Evolutionary conservation across 192 early-diverging fungal species (phyloP), one percentile per base, ranked within the genome.

Genomic region (Gorgonomyces haynaldii): DNA sequence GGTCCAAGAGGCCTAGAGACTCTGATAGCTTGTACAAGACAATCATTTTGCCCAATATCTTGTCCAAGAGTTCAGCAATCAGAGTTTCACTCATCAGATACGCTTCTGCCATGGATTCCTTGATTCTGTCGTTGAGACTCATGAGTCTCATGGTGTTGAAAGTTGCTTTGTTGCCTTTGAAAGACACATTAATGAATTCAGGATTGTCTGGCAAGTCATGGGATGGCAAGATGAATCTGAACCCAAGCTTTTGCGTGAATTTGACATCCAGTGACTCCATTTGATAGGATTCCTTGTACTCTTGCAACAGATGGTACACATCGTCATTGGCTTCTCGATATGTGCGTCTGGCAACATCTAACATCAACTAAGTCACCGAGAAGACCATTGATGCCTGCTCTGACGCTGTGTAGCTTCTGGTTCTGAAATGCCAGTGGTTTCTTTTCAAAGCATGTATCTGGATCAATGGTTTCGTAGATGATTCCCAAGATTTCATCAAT

Each of bases 361-460:
- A 72, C n/a, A n/a, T n/a, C n/a, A n/a, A n/a, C n/a, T n/a, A n/a
- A n/a, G n/a, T n/a, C n/a, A n/a, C n/a, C n/a, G n/a, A n/a, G n/a
- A 26, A 92, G 70, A 1, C 86, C 83, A 54, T 85, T 88, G 10
- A 82, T 71, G 2, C 86, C 83, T 17, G 82, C 72, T 28, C 85
- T 89, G 27, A 91, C 79, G 3, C 86, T 86, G 55, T 88, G 87
- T 48, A 87, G 89, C 21, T 86, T 69, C 61, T 90, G 91, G 52
- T 88, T 86, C 28, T 81, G 67, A 26, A 87, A 53, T 25, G 79
- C 83, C 15, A 87, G 56, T n/a, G 83, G 64, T 9, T 64, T 79
- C 53, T 83, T 90, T 54, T 87, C 79, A 37, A 70, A 64, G 0
- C 66, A 61, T 2, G 85, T 53, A 25, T 85, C 82, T n/a, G 74